A percentile compares a stretch with the other conserved stretches of the same genome.
phyloP scores from a whole-genome alignment of 306 rosid species.

The Rosa persica region DNA sequence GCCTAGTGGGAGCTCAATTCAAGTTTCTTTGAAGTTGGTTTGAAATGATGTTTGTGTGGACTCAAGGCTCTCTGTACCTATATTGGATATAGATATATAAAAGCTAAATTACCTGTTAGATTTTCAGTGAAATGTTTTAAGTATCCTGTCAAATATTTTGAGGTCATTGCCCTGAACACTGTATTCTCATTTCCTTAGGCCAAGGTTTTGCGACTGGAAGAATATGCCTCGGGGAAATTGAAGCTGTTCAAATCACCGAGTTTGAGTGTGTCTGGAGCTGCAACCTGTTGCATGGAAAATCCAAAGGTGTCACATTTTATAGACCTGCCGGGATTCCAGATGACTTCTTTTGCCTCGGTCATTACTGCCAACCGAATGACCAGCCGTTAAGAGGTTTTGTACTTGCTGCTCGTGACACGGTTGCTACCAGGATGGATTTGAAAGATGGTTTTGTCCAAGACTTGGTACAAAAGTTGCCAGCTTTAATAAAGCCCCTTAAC shows the following conservation, averaged over 20 bases:
- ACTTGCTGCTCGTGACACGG: slow-evolving; percentile 59
- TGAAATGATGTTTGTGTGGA: neutral
- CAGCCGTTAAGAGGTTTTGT: slow-evolving; percentile 67
- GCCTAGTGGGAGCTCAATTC: neutral
- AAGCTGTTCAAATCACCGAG: slow-evolving; percentile 46
- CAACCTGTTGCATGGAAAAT: slow-evolving; percentile 41
- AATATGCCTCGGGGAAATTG: slow-evolving; percentile 72
- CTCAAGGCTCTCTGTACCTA: neutral
- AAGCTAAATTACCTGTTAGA: neutral
- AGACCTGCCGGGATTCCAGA: slow-evolving; percentile 69
- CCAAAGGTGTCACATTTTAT: slow-evolving; percentile 62
- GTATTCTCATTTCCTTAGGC: slow-evolving; percentile 45
- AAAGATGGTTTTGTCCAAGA: slow-evolving; percentile 22
- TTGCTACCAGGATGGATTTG: slow-evolving; percentile 19
- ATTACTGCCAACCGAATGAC: slow-evolving; percentile 65
- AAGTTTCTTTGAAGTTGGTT: neutral
- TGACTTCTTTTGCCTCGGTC: slow-evolving; percentile 80
- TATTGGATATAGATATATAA: neutral
- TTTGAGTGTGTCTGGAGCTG: slow-evolving; percentile 68
- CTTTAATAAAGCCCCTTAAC: slow-evolving; percentile 53
- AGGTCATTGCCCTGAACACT: slow-evolving; percentile 26
- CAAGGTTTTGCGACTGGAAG: slow-evolving; percentile 68
- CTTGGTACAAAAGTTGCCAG: slow-evolving; percentile 37
- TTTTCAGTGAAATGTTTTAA: neutral
- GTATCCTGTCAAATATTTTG: neutral